These are phyloP conservation scores for Phanerochaete carnosa DNA, from an alignment of 768 basidiomycete genomes.

Conservation along the genomic window DNA sequence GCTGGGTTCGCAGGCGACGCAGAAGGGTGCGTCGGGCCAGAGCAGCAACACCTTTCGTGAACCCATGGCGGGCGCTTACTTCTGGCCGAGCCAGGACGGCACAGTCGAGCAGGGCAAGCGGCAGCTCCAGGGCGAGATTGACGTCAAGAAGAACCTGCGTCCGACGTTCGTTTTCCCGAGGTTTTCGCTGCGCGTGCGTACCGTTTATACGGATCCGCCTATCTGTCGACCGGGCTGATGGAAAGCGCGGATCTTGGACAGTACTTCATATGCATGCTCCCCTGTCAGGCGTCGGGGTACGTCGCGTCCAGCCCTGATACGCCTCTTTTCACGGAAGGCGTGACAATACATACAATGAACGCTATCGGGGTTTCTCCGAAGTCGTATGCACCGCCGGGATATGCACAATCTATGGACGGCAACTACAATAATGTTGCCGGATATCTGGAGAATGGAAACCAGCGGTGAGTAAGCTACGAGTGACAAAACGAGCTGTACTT, in stretches of 20 bases:
- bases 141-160: slow-evolving; percentile 42
- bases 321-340: slow-evolving; percentile 37
- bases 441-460: slow-evolving; percentile 54
- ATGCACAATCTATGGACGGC: slow-evolving; percentile 36
- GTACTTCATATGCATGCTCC: slow-evolving; percentile 45
- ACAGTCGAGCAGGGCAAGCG: slow-evolving; percentile 29
- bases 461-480: slow-evolving; percentile 30
- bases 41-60: slow-evolving; percentile 46
- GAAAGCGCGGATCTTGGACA: slow-evolving; percentile 18
- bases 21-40: slow-evolving; percentile 33
- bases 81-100: slow-evolving; percentile 43
- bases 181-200: slow-evolving; percentile 45
- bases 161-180: slow-evolving; percentile 41
- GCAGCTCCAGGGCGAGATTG: slow-evolving; percentile 47
- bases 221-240: not conserved
- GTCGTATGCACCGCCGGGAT: slow-evolving; percentile 53
- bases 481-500: not conserved
- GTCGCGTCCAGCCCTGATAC: slow-evolving; percentile 20
- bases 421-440: slow-evolving; percentile 53
- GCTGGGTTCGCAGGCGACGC: slow-evolving; percentile 46
- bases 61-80: slow-evolving; percentile 40
- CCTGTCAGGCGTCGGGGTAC: slow-evolving; percentile 43
- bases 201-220: not conserved
- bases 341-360: slow-evolving; percentile 38
- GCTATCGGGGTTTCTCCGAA: slow-evolving; percentile 36